Evolutionary conservation across 768 basidiomycete genomes (phyloP), one percentile per base, ranked within the genome.

Genomic region (Phallus indusiatus): DNA sequence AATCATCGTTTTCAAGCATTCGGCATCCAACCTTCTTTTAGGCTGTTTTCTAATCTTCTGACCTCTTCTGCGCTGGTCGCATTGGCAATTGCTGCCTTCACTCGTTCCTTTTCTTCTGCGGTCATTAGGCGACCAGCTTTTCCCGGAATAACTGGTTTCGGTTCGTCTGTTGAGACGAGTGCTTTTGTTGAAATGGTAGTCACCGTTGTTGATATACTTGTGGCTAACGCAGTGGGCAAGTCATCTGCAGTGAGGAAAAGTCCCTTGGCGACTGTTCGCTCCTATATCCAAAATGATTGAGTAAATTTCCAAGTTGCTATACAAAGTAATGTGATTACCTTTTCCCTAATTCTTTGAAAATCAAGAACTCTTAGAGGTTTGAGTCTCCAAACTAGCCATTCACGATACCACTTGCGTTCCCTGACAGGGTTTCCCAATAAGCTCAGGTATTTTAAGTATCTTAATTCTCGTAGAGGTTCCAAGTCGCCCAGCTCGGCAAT

Each of bases 371-470:
- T 85, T 69, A 95, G 80, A 69, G 81, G 80, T 72, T 86, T 84
- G 78, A 92, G 78, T 76, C 85, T 83, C 83, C 84, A 92, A 66
- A 89, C 84, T 78, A 94, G 82, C 92, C 92, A 95, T 77, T 92
- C 90, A 77, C 91, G 88, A 77, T 94, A 95, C 84, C 88, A 90
- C 82, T 92, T 90, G 79, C 88, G 89, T 76, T 93, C 88, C 69
- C 79, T 75, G 34, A 94, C 89, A 57, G 93, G 90, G 65, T 90
- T 90, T 21, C 90, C 91, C 63, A 90, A 65, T 64, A 94, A 73
- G 37, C 83, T 83, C 54, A 95, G 71, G 68, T 85, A 90, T 69
- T 84, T 82, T 64, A 95, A 82, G 37, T 79, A 76, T 68, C 76
- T 83, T 57, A 90, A 71, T 66, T 90, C 87, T 69, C 83, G 88